These are phyloP conservation scores for Triticum urartu DNA, from an alignment of 176 grass and related monocot genomes.

Conservation along the genomic window DNA sequence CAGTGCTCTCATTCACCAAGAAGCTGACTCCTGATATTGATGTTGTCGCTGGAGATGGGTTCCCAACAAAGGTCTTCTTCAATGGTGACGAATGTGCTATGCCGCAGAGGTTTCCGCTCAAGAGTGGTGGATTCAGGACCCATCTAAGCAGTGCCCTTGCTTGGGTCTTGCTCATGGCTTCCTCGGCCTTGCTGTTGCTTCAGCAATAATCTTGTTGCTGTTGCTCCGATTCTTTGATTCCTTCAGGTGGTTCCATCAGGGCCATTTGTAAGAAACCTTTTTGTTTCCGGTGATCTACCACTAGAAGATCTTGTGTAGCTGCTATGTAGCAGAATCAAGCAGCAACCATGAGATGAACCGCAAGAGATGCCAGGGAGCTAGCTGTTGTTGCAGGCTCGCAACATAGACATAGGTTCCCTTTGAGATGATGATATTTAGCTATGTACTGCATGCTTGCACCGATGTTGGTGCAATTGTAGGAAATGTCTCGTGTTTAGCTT, in stretches of 20 bases:
- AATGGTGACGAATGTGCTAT: slow-evolving; percentile 82
- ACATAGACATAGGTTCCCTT: slow-evolving; percentile 13
- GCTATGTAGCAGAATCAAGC: slow-evolving; percentile 30
- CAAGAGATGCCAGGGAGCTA: not conserved
- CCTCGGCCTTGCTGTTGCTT: slow-evolving; percentile 44
- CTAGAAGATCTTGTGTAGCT: slow-evolving; percentile 34
- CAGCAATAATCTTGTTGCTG: slow-evolving; percentile 45
- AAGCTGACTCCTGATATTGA: slow-evolving; percentile 69
- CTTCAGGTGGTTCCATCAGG: slow-evolving; percentile 38
- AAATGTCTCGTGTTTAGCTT: slow-evolving; percentile 16
- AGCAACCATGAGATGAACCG: slow-evolving; percentile 22
- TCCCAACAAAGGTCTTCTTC: slow-evolving; percentile 90
- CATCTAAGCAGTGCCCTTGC: slow-evolving; percentile 14
- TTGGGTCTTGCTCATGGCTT: slow-evolving; percentile 39
- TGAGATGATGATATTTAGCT: slow-evolving; percentile 29
- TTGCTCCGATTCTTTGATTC: slow-evolving; percentile 67
- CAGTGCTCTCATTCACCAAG: slow-evolving; percentile 88
- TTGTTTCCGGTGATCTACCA: slow-evolving; percentile 36
- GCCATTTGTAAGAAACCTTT: slow-evolving; percentile 52
- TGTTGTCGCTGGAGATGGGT: slow-evolving; percentile 66
- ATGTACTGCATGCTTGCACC: slow-evolving; percentile 17
- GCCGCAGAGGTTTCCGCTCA: slow-evolving; percentile 49
- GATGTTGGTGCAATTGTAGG: slow-evolving; percentile 1
- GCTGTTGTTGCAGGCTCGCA: slow-evolving; percentile 37
- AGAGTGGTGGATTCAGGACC: slow-evolving; percentile 46